Evolutionary conservation across 495 filamentous ascomycete species (phyloP), one percentile per base, ranked within the genome.

Genomic region (Choiromyces venosus): DNA sequence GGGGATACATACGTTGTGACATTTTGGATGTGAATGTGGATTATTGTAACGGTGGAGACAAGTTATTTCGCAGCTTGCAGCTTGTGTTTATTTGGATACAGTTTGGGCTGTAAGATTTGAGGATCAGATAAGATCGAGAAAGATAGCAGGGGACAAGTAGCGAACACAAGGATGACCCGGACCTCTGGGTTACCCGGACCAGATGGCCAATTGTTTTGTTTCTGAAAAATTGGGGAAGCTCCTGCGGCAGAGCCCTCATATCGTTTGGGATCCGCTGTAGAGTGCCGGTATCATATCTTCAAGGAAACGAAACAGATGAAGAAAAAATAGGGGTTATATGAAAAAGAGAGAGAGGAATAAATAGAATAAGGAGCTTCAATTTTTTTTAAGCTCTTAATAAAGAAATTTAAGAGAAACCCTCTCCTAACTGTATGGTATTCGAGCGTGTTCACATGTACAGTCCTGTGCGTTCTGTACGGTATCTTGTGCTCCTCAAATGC

Each of bases 1-100:
- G 46, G 36, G n/a, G 73, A 68, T 68, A 61, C 66, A 56, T 73
- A 69, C 75, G 73, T 72, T 77, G 75, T 73, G 75, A 42, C 75
- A 77, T 77, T 77, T 66, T 40, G 46, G 44, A 37, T 61, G 16
- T 68, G 35, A 14, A 29, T 14, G 46, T 10, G 46, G 21, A 52
- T 29, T 29, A 56, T 4, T 10, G 46, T n/a, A 56, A 14, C 9
- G 8, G 25, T 29, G n/a, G 52, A 61, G n/a, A 25, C 25, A 4
- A 29, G 52, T 61, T 61, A 29, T 52, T 52, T 25, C 46, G n/a
- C n/a, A 61, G n/a, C 9, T 61, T 29, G 52, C n/a, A 5, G n/a
- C n/a, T 2, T 21, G 42, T 21, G 40, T 44, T 44, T 44, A 44
- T 44, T 44, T 10, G 40, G 21, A 44, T 21, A 21, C 10, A 44